Evolutionary conservation across 805 yeast species (phyloP).

Genomic region (Metschnikowia corniflorae): DNA sequence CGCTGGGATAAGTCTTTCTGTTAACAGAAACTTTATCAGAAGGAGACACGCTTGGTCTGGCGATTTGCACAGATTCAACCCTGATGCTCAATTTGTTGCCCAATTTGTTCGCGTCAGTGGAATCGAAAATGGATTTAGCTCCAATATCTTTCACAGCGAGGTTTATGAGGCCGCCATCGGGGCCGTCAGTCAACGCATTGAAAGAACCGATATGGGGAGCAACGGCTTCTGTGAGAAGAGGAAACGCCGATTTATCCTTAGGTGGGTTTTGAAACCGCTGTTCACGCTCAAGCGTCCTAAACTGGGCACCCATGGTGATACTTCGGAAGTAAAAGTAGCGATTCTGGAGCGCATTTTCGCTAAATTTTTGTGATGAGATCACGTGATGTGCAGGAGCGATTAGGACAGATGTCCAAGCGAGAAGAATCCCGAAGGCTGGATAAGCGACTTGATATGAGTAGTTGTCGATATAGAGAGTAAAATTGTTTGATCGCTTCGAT

Average conservation of each 20-base stretch:
- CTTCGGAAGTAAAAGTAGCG: slow-evolving; percentile 3
- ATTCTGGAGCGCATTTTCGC: slow-evolving; percentile 9
- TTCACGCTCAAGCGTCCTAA: slow-evolving; percentile 86
- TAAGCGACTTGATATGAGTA: too few relatives aligned
- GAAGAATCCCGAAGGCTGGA: too few relatives aligned
- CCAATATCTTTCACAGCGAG: slow-evolving; percentile 89
- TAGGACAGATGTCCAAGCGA: too few relatives aligned
- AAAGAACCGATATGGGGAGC: slow-evolving; percentile 95
- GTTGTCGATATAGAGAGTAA: too few relatives aligned
- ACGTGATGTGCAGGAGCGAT: too few relatives aligned
- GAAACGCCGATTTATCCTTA: slow-evolving; percentile 76
- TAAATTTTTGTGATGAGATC: slow-evolving; percentile 20
- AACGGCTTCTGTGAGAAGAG: slow-evolving; percentile 83
- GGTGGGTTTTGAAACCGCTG: slow-evolving; percentile 85
- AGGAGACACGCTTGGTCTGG: slow-evolving; percentile 74
- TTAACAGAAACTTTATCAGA: slow-evolving; percentile 71
- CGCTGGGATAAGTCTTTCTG: slow-evolving; percentile 74
- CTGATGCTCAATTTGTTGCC: slow-evolving; percentile 85
- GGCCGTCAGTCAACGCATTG: slow-evolving; percentile 89
- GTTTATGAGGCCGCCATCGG: slow-evolving; percentile 79
- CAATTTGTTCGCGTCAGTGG: slow-evolving; percentile 58
- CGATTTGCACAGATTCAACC: slow-evolving; percentile 84
- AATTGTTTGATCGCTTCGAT: too few relatives aligned
- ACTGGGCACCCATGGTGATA: slow-evolving; percentile 48
- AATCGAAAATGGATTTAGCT: slow-evolving; percentile 77